Evolutionary conservation across 2,329 filamentous ascomycete species (phyloP).

Genomic region (Penicillium sp.): DNA sequence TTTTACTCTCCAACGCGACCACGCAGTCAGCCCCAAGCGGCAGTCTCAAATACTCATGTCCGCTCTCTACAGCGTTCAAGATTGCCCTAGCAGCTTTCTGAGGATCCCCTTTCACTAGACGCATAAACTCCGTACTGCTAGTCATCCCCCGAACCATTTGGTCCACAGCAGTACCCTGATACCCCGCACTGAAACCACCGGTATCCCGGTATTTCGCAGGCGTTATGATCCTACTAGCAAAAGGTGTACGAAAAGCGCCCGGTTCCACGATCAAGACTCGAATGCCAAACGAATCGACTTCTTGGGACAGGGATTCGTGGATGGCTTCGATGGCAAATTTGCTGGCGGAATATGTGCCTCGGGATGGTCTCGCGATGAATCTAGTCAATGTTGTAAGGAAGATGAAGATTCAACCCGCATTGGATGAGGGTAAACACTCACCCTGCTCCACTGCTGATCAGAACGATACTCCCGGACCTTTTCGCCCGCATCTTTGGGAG

Average conservation of each 20-base stretch:
- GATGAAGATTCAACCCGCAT: background rate
- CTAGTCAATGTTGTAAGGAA: slow-evolving; percentile 15
- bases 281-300: slow-evolving; percentile 44
- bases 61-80: slow-evolving; percentile 42
- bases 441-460: slow-evolving; percentile 54
- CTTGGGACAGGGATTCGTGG: slow-evolving; percentile 43
- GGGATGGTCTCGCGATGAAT: slow-evolving; percentile 24
- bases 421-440: slow-evolving; percentile 37
- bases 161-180: slow-evolving; percentile 32
- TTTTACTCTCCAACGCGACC: slow-evolving; percentile 26
- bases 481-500: slow-evolving; percentile 46
- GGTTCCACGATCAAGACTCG: slow-evolving; percentile 49
- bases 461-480: slow-evolving; percentile 45
- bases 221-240: slow-evolving; percentile 30
- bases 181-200: slow-evolving; percentile 38
- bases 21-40: slow-evolving; percentile 46
- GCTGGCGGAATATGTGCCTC: slow-evolving; percentile 41
- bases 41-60: slow-evolving; percentile 40
- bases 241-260: slow-evolving; percentile 50
- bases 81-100: slow-evolving; percentile 39
- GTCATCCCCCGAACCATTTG: slow-evolving; percentile 19
- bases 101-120: slow-evolving; percentile 26
- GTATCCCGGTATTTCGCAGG: slow-evolving; percentile 20
- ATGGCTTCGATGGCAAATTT: slow-evolving; percentile 50
- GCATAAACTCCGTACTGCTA: slow-evolving; percentile 17